phyloP scores from a whole-genome alignment of 306 rosid genomes.

The Comarum palustre region DNA sequence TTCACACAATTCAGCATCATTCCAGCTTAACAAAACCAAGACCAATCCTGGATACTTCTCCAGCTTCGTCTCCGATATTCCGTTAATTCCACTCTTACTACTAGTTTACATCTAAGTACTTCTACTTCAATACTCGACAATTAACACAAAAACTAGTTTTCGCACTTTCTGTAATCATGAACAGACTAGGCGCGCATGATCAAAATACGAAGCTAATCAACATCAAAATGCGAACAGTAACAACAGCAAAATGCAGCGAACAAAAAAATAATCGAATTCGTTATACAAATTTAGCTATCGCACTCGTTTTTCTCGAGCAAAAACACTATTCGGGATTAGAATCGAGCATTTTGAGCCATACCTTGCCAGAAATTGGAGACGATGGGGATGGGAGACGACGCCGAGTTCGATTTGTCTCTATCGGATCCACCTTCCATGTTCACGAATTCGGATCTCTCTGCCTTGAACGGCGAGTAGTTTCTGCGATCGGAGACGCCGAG shows the following conservation, averaged over 20 bases:
- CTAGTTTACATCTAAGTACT: not conserved
- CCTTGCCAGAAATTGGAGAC: slow-evolving; percentile 90
- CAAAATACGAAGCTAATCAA: not conserved
- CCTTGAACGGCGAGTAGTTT: slow-evolving; percentile 12
- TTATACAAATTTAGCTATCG: not conserved
- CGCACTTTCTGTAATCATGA: not conserved
- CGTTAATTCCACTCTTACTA: not conserved
- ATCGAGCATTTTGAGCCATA: slow-evolving; percentile 15
- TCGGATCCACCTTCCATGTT: slow-evolving; percentile 59
- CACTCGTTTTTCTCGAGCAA: not conserved
- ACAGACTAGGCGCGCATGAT: not conserved
- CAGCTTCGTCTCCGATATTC: not conserved
- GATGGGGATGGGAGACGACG: slow-evolving; percentile 73
- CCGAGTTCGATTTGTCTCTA: slow-evolving; percentile 57
- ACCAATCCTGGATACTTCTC: not conserved
- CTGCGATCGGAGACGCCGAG: not conserved
- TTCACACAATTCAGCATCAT: not conserved
- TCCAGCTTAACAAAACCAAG: not conserved
- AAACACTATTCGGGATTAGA: not conserved
- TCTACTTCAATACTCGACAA: not conserved
- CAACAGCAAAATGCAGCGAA: not conserved
- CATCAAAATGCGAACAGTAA: too few species aligned
- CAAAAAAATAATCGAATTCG: not conserved
- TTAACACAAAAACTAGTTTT: not conserved
- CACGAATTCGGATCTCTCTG: slow-evolving; percentile 12